Base-by-base conservation (phyloP, 2,329 filamentous ascomycete species). In the Venturia asperata region DNA sequence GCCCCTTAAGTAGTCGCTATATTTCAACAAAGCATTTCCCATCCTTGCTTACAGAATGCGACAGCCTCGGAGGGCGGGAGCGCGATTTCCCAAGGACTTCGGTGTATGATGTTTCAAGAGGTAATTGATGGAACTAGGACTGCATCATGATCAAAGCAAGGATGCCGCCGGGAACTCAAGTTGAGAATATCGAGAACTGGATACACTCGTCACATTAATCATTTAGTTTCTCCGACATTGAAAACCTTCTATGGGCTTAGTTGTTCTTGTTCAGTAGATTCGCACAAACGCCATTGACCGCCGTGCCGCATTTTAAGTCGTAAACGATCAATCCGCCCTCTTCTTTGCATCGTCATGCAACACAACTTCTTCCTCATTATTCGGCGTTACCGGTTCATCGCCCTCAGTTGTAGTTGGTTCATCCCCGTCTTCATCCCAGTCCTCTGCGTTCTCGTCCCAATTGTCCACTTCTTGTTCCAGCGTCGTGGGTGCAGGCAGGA, bases 381-480 rank as follows among this genome's bases (percentile, higher is more conserved):
- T 75, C 7, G 70, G 67, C 67, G 60, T 42, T 41, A 34, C 24
- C 15, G 39, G 39, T 42, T 45, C 42, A 27, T 61, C 60, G 4
- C 61, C 60, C 24, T 45, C 64, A 3, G 65, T 66, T 11, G 64
- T 64, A 9, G 63, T 66, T 27, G 61, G 56, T 39, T 66, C 67
- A 6, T 72, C 73, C 52, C 78, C 85, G 41, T 85, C 85, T 1
- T 84, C 82, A 63, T 88, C 85, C 86, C 85, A 88, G 70, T 87
- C 84, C 66, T 85, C 84, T 0, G 80, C 83, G 75, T 96, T 94
- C 78, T 96, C 92, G 72, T 96, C 92, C 92, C 92, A 96, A 70
- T 93, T 91, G 73, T 96, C 92, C 9, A 96, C 83, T 77, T 95
- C 90, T 66, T 93, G 85, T 70, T 95, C 92, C 24, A 96, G 75